Evolutionary conservation across 306 rosid genomes (phyloP).

Genomic region (Cucurbita moschata): DNA sequence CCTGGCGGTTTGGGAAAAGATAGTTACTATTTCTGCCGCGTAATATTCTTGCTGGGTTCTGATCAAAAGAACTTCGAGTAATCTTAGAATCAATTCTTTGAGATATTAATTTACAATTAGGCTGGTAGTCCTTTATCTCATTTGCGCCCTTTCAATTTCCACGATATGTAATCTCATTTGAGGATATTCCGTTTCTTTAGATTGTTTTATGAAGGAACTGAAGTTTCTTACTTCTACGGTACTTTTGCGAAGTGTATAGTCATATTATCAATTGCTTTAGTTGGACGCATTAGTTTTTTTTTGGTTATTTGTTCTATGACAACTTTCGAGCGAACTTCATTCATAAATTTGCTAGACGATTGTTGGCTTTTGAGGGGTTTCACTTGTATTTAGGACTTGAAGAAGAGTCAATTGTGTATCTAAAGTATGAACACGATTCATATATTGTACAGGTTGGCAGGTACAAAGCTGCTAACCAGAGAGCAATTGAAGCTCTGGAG

Average conservation of each 20-base stretch:
- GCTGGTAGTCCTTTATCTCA: not conserved
- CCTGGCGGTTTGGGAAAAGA: not conserved
- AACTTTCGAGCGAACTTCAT: not conserved
- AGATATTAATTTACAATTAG: not conserved
- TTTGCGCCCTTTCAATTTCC: not conserved
- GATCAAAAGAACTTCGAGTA: not conserved
- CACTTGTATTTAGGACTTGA: not conserved
- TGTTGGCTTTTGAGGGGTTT: not conserved
- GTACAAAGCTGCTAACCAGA: conserved; percentile 51
- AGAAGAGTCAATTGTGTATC: not conserved
- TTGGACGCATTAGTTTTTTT: not conserved
- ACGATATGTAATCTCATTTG: not conserved
- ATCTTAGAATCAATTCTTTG: not conserved
- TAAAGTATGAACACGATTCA: not conserved
- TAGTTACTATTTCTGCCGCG: not conserved
- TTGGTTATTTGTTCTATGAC: not conserved
- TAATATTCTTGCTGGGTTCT: not conserved
- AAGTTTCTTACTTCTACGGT: not conserved
- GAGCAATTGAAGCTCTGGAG: conserved; percentile 54
- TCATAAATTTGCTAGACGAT: not conserved
- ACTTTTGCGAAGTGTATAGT: too few species aligned
- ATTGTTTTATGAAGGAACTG: not conserved
- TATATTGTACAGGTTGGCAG: conserved; percentile 37
- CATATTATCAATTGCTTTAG: not conserved
- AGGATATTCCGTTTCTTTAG: not conserved